phyloP scores from a whole-genome alignment of 352 stramenopile species.

The Globisporangium okanoganense region DNA sequence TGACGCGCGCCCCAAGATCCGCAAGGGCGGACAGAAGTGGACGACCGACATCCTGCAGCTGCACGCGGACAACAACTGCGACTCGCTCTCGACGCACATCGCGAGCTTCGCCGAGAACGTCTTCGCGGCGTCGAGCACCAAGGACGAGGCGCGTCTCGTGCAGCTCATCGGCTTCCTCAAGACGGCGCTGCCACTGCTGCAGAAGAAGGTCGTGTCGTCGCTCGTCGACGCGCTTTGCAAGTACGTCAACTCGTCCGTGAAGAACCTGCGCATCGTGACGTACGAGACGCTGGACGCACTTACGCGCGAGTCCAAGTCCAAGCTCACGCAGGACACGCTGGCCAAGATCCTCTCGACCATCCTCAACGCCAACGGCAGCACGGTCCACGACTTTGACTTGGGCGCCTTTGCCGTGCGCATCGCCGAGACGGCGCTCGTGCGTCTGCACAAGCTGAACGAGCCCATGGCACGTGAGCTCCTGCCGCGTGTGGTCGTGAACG shows the following conservation, averaged over 20 bases:
- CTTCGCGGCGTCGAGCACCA: conserved; percentile 52
- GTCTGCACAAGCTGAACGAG: conserved; percentile 54
- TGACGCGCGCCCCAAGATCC: conserved; percentile 79
- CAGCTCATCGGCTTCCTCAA: conserved; percentile 82
- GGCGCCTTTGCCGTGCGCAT: conserved; percentile 69
- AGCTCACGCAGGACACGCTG: conserved; percentile 65
- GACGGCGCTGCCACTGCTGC: conserved; percentile 66
- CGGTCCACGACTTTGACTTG: conserved; percentile 53
- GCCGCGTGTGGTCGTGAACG: conserved; percentile 64
- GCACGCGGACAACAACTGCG: conserved; percentile 64
- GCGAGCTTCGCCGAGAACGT: conserved; percentile 85
- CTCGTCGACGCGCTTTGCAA: conserved; percentile 71
- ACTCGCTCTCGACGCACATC: conserved; percentile 83
- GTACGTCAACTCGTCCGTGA: conserved; percentile 68
- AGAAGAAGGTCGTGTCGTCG: conserved; percentile 76
- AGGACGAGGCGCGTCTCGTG: conserved; percentile 73
- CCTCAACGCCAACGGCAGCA: conserved; percentile 57
- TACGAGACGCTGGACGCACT: conserved; percentile 71
- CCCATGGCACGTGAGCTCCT: conserved; percentile 58
- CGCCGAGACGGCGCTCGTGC: conserved; percentile 55
- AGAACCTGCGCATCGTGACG: conserved; percentile 76
- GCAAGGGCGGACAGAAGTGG: conserved; percentile 74
- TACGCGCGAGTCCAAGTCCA: conserved; percentile 42
- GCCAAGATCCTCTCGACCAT: conserved; percentile 57
- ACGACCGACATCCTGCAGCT: conserved; percentile 69